These are phyloP conservation scores for Phytopythium montanum DNA, from an alignment of 352 stramenopile species.

Conservation along the genomic window DNA sequence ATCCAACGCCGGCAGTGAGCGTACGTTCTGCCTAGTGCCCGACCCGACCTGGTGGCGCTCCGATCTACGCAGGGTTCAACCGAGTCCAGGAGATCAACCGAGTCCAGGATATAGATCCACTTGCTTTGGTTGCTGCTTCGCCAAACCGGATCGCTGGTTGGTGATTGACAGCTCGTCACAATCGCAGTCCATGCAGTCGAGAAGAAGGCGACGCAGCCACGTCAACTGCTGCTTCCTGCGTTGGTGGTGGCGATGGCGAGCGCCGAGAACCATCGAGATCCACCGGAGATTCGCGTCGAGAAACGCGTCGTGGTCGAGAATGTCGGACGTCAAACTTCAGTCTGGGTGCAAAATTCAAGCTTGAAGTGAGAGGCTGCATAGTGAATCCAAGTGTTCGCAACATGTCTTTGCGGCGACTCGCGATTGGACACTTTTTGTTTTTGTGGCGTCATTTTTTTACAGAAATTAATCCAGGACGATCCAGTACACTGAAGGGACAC, in stretches of 20 bases:
- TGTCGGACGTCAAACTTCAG: slow-evolving; percentile 1
- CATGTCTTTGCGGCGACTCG: background rate
- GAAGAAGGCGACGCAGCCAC: background rate
- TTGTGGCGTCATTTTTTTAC: slow-evolving; percentile 1
- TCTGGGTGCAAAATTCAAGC: slow-evolving; percentile 3
- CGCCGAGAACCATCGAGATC: no score
- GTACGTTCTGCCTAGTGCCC: background rate
- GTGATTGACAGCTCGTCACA: slow-evolving; percentile 1
- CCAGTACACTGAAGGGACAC: background rate
- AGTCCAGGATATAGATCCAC: background rate
- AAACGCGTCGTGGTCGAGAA: background rate
- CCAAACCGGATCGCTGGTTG: background rate
- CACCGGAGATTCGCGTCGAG: no score
- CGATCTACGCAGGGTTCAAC: background rate
- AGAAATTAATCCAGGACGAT: background rate
- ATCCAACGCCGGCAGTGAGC: background rate
- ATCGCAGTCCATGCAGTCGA: background rate
- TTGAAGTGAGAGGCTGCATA: slow-evolving; percentile 1
- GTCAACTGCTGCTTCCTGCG: background rate
- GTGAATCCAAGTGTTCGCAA: background rate
- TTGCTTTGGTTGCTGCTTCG: background rate
- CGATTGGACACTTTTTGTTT: slow-evolving; percentile 1
- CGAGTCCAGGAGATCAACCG: background rate
- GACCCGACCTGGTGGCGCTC: background rate
- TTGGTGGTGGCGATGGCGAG: background rate